phyloP scores from a whole-genome alignment of 768 basidiomycete genomes.

The Ramaria sp. region DNA sequence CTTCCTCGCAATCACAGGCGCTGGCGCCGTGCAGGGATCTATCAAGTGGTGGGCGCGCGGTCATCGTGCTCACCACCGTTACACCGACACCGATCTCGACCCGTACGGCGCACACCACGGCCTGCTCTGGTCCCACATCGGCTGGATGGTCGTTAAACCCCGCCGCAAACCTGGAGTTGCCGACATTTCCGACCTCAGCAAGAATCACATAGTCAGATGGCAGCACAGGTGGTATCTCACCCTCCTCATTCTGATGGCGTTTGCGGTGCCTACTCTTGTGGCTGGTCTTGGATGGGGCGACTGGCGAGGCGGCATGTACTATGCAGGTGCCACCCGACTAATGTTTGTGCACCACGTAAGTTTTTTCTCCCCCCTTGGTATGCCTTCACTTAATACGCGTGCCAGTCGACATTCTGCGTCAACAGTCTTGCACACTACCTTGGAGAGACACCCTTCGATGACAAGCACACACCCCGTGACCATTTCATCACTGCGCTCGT shows the following conservation, averaged over 20 bases:
- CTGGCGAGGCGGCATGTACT: conserved; percentile 76
- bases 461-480: conserved; percentile 89
- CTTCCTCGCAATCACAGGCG: conserved; percentile 70
- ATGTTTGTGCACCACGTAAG: conserved; percentile 82
- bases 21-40: conserved; percentile 91
- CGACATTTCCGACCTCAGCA: conserved; percentile 77
- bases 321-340: conserved; percentile 69
- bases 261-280: conserved; percentile 65
- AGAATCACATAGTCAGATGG: conserved; percentile 74
- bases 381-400: background rate
- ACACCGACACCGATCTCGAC: conserved; percentile 95
- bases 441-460: conserved; percentile 86
- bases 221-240: conserved; percentile 74
- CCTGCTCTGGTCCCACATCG: conserved; percentile 77
- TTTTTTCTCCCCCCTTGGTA: conserved; percentile 12
- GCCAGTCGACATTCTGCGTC: conserved; percentile 91
- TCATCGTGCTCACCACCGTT: conserved; percentile 94
- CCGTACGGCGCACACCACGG: conserved; percentile 92
- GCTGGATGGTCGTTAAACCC: conserved; percentile 92
- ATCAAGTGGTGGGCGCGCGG: conserved; percentile 99
- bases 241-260: conserved; percentile 59
- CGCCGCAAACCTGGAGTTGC: conserved; percentile 83
- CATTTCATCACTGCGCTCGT: conserved; percentile 82
- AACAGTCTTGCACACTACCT: conserved; percentile 97
- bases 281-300: conserved; percentile 82